Evolutionary conservation across 1,139 yeast genomes (phyloP), one percentile per base, ranked within the genome.

Genomic region (Yamadazyma triangularis): DNA sequence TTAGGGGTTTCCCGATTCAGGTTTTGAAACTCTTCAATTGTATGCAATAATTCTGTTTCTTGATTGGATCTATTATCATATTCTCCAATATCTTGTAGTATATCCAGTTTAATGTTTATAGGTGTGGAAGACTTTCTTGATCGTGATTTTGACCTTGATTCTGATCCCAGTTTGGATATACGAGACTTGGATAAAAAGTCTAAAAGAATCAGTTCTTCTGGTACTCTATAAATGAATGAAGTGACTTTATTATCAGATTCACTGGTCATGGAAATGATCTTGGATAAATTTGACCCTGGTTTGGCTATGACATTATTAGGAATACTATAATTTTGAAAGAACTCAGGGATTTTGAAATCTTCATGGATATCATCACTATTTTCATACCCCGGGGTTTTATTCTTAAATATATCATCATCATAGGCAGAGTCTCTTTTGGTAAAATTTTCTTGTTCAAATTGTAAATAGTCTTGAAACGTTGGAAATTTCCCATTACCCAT

Each of bases 141-240:
- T 46, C 9, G 48, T 51, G 20, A 18, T 7, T 18, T 18, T 7
- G 20, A 18, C 20, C 9, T 18, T 18, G 20, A 18, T 18, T 18
- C 9, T 18, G 6, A 7, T 7, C 9, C 20, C 61, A 57, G 13
- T 64, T 56, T 31, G n/a, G 5, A 5, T 7, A 8, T 8, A 8
- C 23, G 8, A 12, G 8, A 14, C 25, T 60, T 66, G 28, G 76
- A 76, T 23, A 85, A 54, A 50, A 91, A 91, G 52, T 89, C 95
- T 20, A 88, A 57, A 28, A 83, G 58, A 4, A 91, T 68, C 47
- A 87, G 82, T 28, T 70, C 69, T 43, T 87, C 95, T 0, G 88
- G 85, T 2, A 88, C 47, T 35, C 83, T 61, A 51, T 79, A 82
- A 1, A 83, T 66, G 31, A 75, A 66, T 21, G 75, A 69, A 25